phyloP scores from a whole-genome alignment of 1,284 basidiomycete genomes.

The Cronartium ribicola region DNA sequence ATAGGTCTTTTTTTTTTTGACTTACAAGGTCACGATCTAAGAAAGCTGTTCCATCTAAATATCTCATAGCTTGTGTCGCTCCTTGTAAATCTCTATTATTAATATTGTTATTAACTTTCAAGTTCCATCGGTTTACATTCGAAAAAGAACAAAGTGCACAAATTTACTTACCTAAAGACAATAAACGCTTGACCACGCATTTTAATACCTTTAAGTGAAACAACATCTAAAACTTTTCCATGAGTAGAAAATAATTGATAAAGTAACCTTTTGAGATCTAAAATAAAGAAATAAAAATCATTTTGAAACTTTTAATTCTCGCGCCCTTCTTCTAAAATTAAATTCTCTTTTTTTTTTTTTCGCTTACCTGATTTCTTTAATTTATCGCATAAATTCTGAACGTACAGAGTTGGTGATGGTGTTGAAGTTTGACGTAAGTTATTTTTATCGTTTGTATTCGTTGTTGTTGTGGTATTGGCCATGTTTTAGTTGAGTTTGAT shows the following conservation, averaged over 20 bases:
- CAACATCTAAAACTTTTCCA: slow-evolving; percentile 86
- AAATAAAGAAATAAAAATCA: background rate
- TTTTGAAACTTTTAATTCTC: background rate
- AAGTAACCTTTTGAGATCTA: slow-evolving; percentile 75
- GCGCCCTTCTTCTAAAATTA: background rate
- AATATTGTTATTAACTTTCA: background rate
- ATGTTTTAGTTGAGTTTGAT: background rate
- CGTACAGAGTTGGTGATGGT: slow-evolving; percentile 67
- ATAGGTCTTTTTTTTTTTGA: background rate
- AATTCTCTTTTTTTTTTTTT: background rate
- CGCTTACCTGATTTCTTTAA: slow-evolving; percentile 72
- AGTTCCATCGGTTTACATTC: background rate
- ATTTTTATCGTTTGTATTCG: background rate
- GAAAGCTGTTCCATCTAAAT: slow-evolving; percentile 38
- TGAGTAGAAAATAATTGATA: slow-evolving; percentile 88
- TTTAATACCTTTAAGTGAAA: slow-evolving; percentile 79
- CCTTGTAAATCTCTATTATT: slow-evolving; percentile 38
- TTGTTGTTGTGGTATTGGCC: background rate
- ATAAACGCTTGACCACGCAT: slow-evolving; percentile 96
- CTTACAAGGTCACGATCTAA: slow-evolving; percentile 37
- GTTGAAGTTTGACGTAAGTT: background rate
- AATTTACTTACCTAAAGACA: slow-evolving; percentile 85
- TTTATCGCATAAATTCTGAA: slow-evolving; percentile 91
- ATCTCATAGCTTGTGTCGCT: slow-evolving; percentile 40
- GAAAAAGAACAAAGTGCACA: background rate